A percentile compares a stretch with the other conserved stretches of the same genome.
These are phyloP conservation scores for Linum usitatissimum DNA, from an alignment of 345 rosid species.

Conservation along the genomic window DNA sequence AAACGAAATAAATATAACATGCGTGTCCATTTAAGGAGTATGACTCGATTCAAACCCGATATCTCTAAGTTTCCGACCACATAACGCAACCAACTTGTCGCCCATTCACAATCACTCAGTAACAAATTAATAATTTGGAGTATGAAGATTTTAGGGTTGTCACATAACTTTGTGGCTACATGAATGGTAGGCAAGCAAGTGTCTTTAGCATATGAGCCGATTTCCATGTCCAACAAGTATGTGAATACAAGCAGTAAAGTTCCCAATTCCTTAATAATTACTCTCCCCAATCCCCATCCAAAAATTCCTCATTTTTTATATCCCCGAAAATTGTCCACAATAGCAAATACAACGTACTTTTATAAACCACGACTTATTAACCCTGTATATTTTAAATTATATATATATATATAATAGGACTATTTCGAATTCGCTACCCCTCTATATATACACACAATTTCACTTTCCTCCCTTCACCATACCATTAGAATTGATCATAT, in stretches of 20 bases:
- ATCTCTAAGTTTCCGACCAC: no score
- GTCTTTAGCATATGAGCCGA: conserved; percentile 11
- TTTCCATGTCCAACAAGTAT: conserved; percentile 8
- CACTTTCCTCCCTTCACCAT: background rate
- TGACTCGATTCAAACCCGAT: no score
- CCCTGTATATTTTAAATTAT: no score
- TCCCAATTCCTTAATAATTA: background rate
- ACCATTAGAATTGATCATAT: background rate
- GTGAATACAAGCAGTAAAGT: conserved; percentile 13
- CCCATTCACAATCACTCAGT: no score
- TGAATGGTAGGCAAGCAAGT: background rate
- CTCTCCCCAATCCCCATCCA: background rate
- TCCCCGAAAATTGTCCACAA: background rate
- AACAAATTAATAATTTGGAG: no score
- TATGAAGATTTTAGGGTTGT: background rate
- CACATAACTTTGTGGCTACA: background rate
- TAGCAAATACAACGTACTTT: no score
- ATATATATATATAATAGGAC: no score
- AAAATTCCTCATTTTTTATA: background rate
- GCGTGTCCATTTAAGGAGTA: no score
- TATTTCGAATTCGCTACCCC: no score
- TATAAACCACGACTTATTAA: no score
- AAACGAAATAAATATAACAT: no score
- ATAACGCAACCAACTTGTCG: no score
- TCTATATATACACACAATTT: background rate